A percentile compares a stretch with the other conserved stretches of the same genome.
Evolutionary conservation across 192 early-diverging fungal genomes (phyloP).

Genomic region (Pecoramyces ruminantium): DNA sequence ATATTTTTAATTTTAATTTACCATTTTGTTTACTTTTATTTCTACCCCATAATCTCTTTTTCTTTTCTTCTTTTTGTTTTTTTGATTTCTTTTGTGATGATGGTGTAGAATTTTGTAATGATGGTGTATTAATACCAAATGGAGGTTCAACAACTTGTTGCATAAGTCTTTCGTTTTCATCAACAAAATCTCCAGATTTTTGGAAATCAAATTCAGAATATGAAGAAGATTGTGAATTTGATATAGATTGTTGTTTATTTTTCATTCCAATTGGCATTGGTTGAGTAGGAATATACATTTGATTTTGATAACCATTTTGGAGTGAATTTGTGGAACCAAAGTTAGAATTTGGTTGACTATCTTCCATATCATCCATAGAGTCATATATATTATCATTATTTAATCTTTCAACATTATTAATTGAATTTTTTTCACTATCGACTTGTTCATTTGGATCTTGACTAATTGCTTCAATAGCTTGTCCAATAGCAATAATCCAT

Average conservation of each 20-base stretch:
- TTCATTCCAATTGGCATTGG: not conserved
- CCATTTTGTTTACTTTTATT: not conserved
- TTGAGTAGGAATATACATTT: not conserved
- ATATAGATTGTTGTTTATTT: not conserved
- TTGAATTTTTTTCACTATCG: not conserved
- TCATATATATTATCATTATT: not conserved
- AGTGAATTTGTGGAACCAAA: not conserved
- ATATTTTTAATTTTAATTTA: no score
- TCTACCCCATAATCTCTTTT: not conserved
- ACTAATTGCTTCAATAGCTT: not conserved
- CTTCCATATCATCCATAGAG: not conserved
- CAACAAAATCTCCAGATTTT: slow-evolving; percentile 6
- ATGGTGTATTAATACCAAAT: not conserved
- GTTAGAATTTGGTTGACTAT: not conserved
- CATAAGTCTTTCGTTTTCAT: slow-evolving; percentile 27
- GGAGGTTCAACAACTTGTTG: slow-evolving; percentile 9
- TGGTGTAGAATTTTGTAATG: not conserved
- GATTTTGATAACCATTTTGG: not conserved
- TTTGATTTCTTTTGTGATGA: not conserved
- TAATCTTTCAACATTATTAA: not conserved
- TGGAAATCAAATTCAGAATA: not conserved
- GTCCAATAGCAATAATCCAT: slow-evolving; percentile 46
- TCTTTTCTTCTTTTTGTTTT: not conserved
- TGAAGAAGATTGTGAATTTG: not conserved
- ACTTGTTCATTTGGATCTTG: not conserved